Evolutionary conservation across 768 basidiomycete genomes (phyloP).

Genomic region (Amanita phalloides): DNA sequence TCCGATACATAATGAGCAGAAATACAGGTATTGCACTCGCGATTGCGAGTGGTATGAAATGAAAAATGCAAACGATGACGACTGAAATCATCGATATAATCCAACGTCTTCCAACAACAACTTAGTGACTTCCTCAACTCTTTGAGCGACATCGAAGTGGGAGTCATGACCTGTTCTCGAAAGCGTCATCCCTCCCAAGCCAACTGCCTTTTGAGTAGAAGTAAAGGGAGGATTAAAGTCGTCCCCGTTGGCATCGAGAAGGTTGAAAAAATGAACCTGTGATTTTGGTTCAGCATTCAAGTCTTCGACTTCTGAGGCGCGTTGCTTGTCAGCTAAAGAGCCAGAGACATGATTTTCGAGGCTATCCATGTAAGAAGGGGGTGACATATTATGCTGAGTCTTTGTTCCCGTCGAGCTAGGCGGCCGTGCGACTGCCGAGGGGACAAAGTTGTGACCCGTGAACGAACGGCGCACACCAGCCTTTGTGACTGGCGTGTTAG

Average conservation of each 20-base stretch:
- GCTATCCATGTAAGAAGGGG: neutral
- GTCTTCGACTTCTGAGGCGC: neutral
- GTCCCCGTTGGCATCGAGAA: constrained; percentile 9
- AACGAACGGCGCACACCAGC: neutral
- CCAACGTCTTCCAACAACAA: constrained; percentile 48
- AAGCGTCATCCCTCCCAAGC: neutral
- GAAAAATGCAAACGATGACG: neutral
- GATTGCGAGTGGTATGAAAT: neutral
- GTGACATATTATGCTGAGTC: neutral
- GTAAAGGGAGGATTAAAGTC: constrained; percentile 21
- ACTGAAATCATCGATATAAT: constrained; percentile 23
- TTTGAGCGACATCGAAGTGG: constrained; percentile 47
- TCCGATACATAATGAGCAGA: neutral
- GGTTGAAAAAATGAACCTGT: neutral
- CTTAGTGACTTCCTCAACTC: constrained; percentile 41
- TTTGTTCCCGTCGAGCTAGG: neutral
- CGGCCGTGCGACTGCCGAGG: neutral
- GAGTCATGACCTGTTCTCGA: constrained; percentile 37
- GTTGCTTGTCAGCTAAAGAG: neutral
- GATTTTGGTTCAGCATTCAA: neutral
- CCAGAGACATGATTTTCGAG: neutral
- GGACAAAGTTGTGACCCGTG: neutral
- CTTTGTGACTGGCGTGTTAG: neutral
- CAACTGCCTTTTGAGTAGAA: constrained; percentile 19
- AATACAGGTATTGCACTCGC: neutral